Evolutionary conservation across 2,329 filamentous ascomycete genomes (phyloP).

Genomic region (Ascochyta pisi): DNA sequence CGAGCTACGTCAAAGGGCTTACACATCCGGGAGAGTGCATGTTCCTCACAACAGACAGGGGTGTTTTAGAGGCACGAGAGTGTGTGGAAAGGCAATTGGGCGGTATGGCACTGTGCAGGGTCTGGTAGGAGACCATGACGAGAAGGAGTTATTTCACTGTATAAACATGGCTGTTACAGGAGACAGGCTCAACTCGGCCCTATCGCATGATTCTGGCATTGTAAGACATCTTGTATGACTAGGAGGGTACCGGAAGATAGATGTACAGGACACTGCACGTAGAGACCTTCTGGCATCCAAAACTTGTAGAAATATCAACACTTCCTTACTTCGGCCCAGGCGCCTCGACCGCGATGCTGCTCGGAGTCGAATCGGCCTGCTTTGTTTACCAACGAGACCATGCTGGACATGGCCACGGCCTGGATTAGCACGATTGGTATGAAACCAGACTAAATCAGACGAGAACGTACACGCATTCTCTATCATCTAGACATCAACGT

Average conservation of each 20-base stretch:
- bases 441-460: no score
- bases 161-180: conserved; percentile 3
- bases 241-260: neutral
- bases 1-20: conserved; percentile 73
- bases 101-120: conserved; percentile 79
- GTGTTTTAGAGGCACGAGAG: conserved; percentile 82
- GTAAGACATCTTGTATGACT: conserved; percentile 25
- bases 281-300: neutral
- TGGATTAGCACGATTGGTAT: no score
- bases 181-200: neutral
- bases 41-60: conserved; percentile 78
- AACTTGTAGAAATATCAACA: conserved; percentile 13
- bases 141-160: conserved; percentile 1
- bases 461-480: no score
- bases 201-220: conserved; percentile 19
- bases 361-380: no score
- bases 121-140: conserved; percentile 46
- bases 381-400: no score
- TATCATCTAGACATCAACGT: no score
- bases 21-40: conserved; percentile 80
- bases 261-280: conserved; percentile 7
- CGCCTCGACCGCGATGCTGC: no score
- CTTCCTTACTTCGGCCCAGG: neutral
- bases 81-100: conserved; percentile 81
- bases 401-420: no score